Percentiles rank a stretch among this genome's conserved stretches.
Conservation (phyloP, 73 alveolate species). For the Paramecium octaurelia region DNA sequence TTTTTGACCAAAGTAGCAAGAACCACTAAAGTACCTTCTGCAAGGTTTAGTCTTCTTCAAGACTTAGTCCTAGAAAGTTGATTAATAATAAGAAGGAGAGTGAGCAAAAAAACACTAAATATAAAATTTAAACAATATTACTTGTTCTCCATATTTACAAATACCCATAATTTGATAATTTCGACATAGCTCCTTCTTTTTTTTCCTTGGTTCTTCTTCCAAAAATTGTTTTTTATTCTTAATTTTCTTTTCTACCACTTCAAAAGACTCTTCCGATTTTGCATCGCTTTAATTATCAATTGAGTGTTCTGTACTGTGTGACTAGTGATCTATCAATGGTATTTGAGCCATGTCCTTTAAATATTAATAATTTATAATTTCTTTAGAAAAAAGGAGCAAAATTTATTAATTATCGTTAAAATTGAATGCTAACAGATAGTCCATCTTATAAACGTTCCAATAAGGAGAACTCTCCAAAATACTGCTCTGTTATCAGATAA, state of each 20-base stretch:
- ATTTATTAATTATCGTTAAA: slow-evolving; percentile 2
- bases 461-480: not conserved
- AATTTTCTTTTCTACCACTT: not conserved
- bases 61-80: not conserved
- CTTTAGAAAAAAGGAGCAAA: not conserved
- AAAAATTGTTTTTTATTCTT: not conserved
- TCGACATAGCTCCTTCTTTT: not conserved
- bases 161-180: not conserved
- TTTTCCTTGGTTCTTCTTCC: not conserved
- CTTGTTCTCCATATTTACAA: not conserved
- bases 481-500: not conserved
- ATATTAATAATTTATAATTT: not conserved
- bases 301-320: not conserved
- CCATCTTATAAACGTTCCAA: not conserved
- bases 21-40: not conserved
- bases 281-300: not conserved
- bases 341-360: not conserved
- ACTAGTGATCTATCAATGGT: not conserved
- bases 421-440: not conserved
- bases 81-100: not conserved
- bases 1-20: not conserved
- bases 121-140: not conserved
- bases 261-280: not conserved
- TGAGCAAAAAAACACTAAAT: not conserved
- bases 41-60: not conserved